phyloP scores from a whole-genome alignment of 2,329 filamentous ascomycete species.

The Cyphellophora attinorum region DNA sequence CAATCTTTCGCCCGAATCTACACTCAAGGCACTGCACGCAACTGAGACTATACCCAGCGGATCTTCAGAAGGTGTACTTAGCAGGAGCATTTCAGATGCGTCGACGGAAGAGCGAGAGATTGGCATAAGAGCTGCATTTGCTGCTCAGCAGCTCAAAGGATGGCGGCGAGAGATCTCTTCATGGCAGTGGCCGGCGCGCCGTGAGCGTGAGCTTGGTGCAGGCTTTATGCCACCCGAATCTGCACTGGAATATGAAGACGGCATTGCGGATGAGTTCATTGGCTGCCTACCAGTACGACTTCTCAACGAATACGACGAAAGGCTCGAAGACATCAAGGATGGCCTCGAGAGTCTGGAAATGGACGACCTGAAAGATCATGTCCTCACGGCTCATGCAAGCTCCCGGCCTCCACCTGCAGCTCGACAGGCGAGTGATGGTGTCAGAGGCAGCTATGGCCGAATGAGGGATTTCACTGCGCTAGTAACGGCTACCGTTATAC shows the following conservation, averaged over 20 bases:
- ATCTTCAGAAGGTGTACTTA: slow-evolving; percentile 29
- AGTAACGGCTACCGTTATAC: slow-evolving; percentile 83
- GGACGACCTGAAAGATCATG: slow-evolving; percentile 79
- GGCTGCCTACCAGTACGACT: slow-evolving; percentile 60
- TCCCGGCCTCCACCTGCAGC: slow-evolving; percentile 37
- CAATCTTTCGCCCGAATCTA: slow-evolving; percentile 45
- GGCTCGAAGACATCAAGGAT: slow-evolving; percentile 62
- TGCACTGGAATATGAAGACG: slow-evolving; percentile 4
- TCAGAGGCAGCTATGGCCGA: slow-evolving; percentile 48
- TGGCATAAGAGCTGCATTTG: slow-evolving; percentile 49
- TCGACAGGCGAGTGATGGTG: slow-evolving; percentile 25
- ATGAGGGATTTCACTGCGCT: slow-evolving; percentile 87
- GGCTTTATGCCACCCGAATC: slow-evolving; percentile 29
- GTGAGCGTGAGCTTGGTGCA: slow-evolving; percentile 27
- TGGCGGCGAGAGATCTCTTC: slow-evolving; percentile 50
- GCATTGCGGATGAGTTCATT: slow-evolving; percentile 41
- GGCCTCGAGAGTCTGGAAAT: slow-evolving; percentile 33
- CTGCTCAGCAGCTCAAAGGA: slow-evolving; percentile 46
- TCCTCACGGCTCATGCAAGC: slow-evolving; percentile 70
- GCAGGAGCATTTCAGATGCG: slow-evolving; percentile 44
- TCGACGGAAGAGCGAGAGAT: slow-evolving; percentile 48
- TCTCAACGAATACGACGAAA: slow-evolving; percentile 58
- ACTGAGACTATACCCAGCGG: slow-evolving; percentile 31
- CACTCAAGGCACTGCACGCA: slow-evolving; percentile 39
- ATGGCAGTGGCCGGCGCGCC: slow-evolving; percentile 47